These are phyloP conservation scores for Limnomonas spitsbergensis DNA, from an alignment of 139 green algal genomes.

Conservation along the genomic window DNA sequence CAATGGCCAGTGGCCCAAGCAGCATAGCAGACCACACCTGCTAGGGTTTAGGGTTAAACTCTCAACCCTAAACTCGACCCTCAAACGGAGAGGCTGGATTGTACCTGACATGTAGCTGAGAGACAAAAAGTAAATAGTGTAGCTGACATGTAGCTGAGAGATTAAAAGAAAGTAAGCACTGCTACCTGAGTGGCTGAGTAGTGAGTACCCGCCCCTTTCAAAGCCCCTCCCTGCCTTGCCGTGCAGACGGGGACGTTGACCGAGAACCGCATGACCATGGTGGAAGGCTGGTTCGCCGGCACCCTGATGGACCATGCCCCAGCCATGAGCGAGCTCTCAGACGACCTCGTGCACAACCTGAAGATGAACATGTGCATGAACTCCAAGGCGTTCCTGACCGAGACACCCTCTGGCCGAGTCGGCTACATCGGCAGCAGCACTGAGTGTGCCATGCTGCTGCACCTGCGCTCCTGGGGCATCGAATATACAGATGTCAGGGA, in stretches of 20 bases:
- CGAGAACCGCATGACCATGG: constrained; percentile 97
- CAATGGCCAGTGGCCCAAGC: too few relatives aligned
- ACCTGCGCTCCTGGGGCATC: constrained; percentile 67
- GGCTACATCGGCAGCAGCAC: constrained; percentile 88
- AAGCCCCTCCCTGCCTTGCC: too few relatives aligned
- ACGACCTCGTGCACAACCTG: background rate
- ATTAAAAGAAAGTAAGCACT: too few relatives aligned
- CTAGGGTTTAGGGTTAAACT: too few relatives aligned
- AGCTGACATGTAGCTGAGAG: too few relatives aligned
- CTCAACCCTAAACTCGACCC: too few relatives aligned
- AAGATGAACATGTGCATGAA: background rate
- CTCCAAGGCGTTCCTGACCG: constrained; percentile 9
- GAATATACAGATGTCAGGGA: constrained; percentile 57
- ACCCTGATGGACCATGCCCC: constrained; percentile 37
- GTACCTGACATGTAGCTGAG: too few relatives aligned
- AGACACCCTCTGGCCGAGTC: background rate
- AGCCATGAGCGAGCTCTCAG: constrained; percentile 44
- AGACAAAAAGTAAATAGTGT: too few relatives aligned
- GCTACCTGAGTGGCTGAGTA: too few relatives aligned
- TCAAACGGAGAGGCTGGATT: too few relatives aligned
- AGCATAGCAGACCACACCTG: too few relatives aligned
- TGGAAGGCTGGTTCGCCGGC: constrained; percentile 81
- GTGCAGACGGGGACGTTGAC: constrained; percentile 86
- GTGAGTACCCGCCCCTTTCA: too few relatives aligned
- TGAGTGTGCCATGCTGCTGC: constrained; percentile 88